Percentiles rank a stretch among this genome's conserved stretches.
Evolutionary conservation across 768 basidiomycete genomes (phyloP).

Genomic region (Suillus occidentalis): DNA sequence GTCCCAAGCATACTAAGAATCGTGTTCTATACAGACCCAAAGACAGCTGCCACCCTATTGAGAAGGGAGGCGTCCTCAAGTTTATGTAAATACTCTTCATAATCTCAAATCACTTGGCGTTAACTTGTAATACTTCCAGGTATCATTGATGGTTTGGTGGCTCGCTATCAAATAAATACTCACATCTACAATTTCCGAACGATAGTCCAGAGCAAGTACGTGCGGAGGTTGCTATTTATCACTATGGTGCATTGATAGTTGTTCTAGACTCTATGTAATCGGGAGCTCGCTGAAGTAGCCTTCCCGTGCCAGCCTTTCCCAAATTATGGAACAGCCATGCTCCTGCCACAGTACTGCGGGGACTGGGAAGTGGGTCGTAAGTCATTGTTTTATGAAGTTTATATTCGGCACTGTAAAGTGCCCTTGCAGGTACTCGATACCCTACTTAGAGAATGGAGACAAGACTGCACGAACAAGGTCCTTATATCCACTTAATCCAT

Average conservation of each 20-base stretch:
- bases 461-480: conserved; percentile 33
- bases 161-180: conserved; percentile 4
- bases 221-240: not conserved
- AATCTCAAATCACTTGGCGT: conserved; percentile 82
- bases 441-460: conserved; percentile 66
- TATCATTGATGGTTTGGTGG: conserved; percentile 29
- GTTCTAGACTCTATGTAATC: conserved; percentile 50
- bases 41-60: conserved; percentile 52
- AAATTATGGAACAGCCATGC: conserved; percentile 60
- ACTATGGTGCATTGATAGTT: conserved; percentile 3
- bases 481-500: conserved; percentile 86
- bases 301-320: conserved; percentile 60
- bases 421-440: conserved; percentile 62
- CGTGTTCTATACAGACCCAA: conserved; percentile 46
- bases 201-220: conserved; percentile 70
- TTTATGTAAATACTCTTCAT: conserved; percentile 84
- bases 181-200: conserved; percentile 49
- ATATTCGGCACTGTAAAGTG: not conserved
- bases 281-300: conserved; percentile 57
- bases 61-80: conserved; percentile 60
- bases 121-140: conserved; percentile 89
- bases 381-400: conserved; percentile 20
- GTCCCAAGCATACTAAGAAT: conserved; percentile 7
- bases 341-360: conserved; percentile 69
- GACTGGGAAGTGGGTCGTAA: conserved; percentile 80